Conservation (phyloP, 2,329 filamentous ascomycete genomes). For the Ascochyta clinopodiicola region DNA sequence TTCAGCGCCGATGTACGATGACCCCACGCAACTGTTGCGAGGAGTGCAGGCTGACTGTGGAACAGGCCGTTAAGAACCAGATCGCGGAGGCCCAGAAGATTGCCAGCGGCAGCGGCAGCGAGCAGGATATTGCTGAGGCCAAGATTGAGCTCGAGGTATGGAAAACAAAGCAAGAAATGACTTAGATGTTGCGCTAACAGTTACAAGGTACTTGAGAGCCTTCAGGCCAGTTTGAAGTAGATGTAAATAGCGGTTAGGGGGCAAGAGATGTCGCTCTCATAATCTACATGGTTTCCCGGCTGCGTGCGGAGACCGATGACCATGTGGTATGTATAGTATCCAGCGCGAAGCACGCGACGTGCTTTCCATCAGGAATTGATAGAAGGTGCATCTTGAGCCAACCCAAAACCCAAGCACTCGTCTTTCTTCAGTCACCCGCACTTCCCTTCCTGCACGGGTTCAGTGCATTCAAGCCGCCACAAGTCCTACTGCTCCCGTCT, state of each 20-base stretch:
- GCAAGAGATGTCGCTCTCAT: constrained; percentile 2
- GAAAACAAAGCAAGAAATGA: not conserved
- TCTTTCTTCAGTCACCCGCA: constrained; percentile 6
- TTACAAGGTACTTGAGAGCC: constrained; percentile 77
- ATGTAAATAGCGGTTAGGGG: constrained; percentile 53
- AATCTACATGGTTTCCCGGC: not conserved
- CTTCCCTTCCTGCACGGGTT: constrained; percentile 9
- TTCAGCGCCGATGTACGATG: constrained; percentile 79
- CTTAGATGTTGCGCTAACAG: constrained; percentile 44
- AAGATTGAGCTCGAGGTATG: constrained; percentile 98
- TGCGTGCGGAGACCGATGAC: constrained; percentile 12
- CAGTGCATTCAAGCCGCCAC: constrained; percentile 23
- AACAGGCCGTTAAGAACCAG: constrained; percentile 79
- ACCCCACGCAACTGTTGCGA: not conserved
- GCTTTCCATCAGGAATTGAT: constrained; percentile 39
- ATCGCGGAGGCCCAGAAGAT: constrained; percentile 97
- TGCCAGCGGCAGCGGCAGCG: constrained; percentile 85
- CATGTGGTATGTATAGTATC: constrained; percentile 47
- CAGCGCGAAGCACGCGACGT: constrained; percentile 35
- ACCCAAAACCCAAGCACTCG: constrained; percentile 27
- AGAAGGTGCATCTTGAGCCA: constrained; percentile 42
- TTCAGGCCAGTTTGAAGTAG: constrained; percentile 83
- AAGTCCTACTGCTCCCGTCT: constrained; percentile 5
- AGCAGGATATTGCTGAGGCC: constrained; percentile 97
- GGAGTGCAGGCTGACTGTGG: constrained; percentile 22